Percentiles rank a stretch among this genome's conserved stretches.
These are phyloP conservation scores for Haplosporangium sp. DNA, from an alignment of 371 early-diverging fungal genomes.

Conservation along the genomic window DNA sequence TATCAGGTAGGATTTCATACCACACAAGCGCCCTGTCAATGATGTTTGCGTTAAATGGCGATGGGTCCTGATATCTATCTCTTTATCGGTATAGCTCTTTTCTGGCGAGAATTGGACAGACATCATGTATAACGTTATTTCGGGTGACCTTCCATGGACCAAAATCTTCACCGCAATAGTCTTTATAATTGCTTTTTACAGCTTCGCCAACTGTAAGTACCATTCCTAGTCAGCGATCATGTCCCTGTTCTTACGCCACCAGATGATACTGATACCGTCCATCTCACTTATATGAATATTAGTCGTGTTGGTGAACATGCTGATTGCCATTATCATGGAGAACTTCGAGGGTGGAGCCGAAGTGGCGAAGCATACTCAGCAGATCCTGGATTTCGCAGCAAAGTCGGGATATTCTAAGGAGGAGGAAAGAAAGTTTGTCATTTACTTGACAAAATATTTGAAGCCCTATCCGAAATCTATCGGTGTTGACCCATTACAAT, in stretches of 20 bases:
- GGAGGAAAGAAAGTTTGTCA: conserved; percentile 54
- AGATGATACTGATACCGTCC: background rate
- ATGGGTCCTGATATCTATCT: background rate
- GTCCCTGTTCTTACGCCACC: background rate
- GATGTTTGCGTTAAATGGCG: background rate
- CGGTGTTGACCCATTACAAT: conserved; percentile 57
- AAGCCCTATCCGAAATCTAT: conserved; percentile 62
- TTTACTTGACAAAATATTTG: conserved; percentile 59
- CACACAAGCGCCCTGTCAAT: background rate
- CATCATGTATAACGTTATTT: conserved; percentile 67
- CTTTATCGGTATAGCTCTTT: conserved; percentile 58
- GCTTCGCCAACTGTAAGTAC: conserved; percentile 73
- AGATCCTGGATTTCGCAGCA: conserved; percentile 61
- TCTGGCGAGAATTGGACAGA: conserved; percentile 79
- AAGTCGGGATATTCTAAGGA: conserved; percentile 56
- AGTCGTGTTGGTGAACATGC: conserved; percentile 73
- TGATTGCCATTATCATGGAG: conserved; percentile 76
- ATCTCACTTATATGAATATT: background rate
- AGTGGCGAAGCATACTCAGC: conserved; percentile 63
- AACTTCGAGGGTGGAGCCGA: conserved; percentile 73
- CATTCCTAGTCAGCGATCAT: background rate
- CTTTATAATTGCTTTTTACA: conserved; percentile 70
- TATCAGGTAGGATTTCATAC: conserved; percentile 61
- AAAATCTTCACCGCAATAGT: conserved; percentile 64
- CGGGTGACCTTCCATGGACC: conserved; percentile 21